These are phyloP conservation scores for Lasiodiplodia theobromae DNA, from an alignment of 2,329 filamentous ascomycete species.

Conservation along the genomic window DNA sequence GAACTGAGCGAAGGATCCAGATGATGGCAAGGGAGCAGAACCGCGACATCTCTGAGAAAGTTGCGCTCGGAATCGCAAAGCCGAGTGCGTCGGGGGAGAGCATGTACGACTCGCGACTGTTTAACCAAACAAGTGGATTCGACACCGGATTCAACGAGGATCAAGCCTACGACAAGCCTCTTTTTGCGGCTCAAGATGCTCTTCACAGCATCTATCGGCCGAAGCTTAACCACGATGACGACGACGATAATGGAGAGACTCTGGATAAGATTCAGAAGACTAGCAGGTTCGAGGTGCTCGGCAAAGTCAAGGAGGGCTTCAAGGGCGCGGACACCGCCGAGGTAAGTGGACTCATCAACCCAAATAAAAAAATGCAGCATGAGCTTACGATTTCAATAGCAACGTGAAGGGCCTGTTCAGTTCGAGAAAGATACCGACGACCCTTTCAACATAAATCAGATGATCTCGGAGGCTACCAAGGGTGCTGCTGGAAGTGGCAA, in stretches of 20 bases:
- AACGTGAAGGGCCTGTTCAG: constrained; percentile 88
- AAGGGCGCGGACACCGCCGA: constrained; percentile 85
- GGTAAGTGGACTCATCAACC: constrained; percentile 55
- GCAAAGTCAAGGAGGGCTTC: constrained; percentile 83
- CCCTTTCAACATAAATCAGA: constrained; percentile 93
- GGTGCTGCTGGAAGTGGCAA: constrained; percentile 68
- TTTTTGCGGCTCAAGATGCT: constrained; percentile 95
- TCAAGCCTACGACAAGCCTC: constrained; percentile 94
- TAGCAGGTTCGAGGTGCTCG: constrained; percentile 86
- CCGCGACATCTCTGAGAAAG: constrained; percentile 96
- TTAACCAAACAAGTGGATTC: constrained; percentile 93
- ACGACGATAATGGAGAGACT: constrained; percentile 78
- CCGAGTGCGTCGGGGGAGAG: constrained; percentile 89
- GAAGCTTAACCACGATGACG: constrained; percentile 71
- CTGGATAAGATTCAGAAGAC: constrained; percentile 88
- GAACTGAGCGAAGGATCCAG: constrained; percentile 87
- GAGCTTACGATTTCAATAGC: constrained; percentile 55
- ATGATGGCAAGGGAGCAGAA: constrained; percentile 95
- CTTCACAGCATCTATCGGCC: constrained; percentile 94
- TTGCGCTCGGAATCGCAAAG: constrained; percentile 92
- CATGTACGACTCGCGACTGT: constrained; percentile 96
- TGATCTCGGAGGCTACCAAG: constrained; percentile 80
- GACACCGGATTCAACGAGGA: constrained; percentile 95
- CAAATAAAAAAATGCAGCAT: constrained; percentile 20
- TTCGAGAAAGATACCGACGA: constrained; percentile 91